Percentiles rank a stretch among this genome's conserved stretches.
Conservation (phyloP, 176 grass and related monocot genomes). For the Ampelocalamus luodianensis region DNA sequence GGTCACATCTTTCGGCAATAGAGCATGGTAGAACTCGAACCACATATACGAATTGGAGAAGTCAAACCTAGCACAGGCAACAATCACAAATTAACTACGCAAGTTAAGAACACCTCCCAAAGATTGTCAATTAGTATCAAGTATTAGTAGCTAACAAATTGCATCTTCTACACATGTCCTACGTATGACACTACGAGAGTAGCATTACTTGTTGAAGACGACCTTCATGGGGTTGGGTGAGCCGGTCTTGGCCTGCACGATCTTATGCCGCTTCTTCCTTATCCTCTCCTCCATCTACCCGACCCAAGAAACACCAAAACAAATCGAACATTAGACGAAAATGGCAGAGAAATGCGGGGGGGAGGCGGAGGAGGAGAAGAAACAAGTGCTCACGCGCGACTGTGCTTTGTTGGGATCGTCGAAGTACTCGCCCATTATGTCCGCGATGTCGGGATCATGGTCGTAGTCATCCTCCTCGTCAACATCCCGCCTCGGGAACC, state of each 20-base stretch:
- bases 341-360: not conserved
- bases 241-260: conserved; percentile 88
- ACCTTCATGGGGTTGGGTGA: conserved; percentile 73
- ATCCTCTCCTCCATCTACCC: conserved; percentile 85
- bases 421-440: conserved; percentile 78
- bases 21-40: conserved; percentile 91
- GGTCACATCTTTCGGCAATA: conserved; percentile 80
- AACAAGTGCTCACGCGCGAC: conserved; percentile 54
- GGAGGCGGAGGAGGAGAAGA: not conserved
- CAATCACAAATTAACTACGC: not conserved
- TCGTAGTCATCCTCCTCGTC: conserved; percentile 57
- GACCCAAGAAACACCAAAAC: conserved; percentile 25
- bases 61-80: conserved; percentile 62
- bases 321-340: not conserved
- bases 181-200: not conserved
- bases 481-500: conserved; percentile 23
- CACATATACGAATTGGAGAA: conserved; percentile 96
- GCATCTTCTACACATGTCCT: not conserved
- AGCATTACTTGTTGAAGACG: conserved; percentile 89
- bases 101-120: not conserved
- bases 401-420: conserved; percentile 87
- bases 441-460: conserved; percentile 78
- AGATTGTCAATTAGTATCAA: not conserved
- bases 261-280: conserved; percentile 82
- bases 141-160: not conserved